These are phyloP conservation scores for Stereocaulon alpinum DNA, from an alignment of 495 filamentous ascomycete species.

Conservation along the genomic window DNA sequence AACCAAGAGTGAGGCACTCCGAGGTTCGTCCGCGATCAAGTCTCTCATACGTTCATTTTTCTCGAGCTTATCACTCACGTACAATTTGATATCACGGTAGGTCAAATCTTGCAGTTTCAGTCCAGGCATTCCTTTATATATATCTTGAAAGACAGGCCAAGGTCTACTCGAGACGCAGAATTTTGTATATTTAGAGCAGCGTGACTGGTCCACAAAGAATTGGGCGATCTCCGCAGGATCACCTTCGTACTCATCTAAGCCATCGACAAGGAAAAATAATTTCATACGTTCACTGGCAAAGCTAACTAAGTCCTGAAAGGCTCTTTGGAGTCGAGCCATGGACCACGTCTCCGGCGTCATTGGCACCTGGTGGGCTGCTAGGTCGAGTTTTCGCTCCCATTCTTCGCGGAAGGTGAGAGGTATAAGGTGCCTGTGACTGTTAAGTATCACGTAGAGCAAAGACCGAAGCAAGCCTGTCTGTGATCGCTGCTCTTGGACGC, in stretches of 20 bases:
- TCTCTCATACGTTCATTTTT: background rate
- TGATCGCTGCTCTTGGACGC: background rate
- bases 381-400: background rate
- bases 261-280: background rate
- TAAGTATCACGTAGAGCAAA: background rate
- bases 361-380: background rate
- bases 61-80: constrained; percentile 3
- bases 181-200: background rate
- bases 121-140: background rate
- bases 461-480: background rate
- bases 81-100: background rate
- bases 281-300: background rate
- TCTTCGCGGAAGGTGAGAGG: background rate
- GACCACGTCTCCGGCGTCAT: background rate
- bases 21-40: too few relatives aligned
- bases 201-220: background rate
- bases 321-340: background rate
- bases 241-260: constrained; percentile 1
- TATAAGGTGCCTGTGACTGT: background rate
- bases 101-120: background rate
- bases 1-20: constrained; percentile 7
- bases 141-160: background rate
- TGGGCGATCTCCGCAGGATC: background rate
- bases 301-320: background rate
- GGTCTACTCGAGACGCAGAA: constrained; percentile 9